Evolutionary conservation across 768 basidiomycete species (phyloP).

Genomic region (Sporobolomyces pararoseus): DNA sequence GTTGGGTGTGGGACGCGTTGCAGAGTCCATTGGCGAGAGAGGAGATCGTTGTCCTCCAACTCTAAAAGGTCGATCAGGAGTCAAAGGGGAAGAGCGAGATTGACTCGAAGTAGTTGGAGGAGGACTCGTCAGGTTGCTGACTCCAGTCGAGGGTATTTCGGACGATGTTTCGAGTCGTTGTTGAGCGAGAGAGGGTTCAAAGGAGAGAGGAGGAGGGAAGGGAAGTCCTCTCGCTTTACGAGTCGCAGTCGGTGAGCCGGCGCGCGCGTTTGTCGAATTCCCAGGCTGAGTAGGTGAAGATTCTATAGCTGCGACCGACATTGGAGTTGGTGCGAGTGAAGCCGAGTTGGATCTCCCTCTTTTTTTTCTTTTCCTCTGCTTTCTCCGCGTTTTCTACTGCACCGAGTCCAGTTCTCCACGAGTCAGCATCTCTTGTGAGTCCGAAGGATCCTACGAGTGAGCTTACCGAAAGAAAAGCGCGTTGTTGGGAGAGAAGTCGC

Average conservation of each 20-base stretch:
- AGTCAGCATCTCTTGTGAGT: neutral
- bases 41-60: neutral
- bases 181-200: neutral
- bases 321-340: neutral
- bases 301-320: neutral
- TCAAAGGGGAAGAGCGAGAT: neutral
- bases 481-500: too few species aligned
- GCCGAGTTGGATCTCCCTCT: neutral
- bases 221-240: neutral
- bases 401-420: too few species aligned
- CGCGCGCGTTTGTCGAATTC: neutral
- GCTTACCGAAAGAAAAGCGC: too few species aligned
- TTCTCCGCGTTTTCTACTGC: neutral
- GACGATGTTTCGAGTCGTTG: neutral
- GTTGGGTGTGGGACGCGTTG: neutral
- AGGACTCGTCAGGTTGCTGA: neutral
- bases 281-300: neutral
- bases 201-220: conserved; percentile 9
- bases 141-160: neutral
- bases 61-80: conserved; percentile 6
- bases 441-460: neutral
- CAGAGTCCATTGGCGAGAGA: neutral
- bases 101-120: neutral
- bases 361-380: too few species aligned
- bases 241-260: conserved; percentile 1